Evolutionary conservation across 208 protist species (phyloP), one percentile per base, ranked within the genome.

Genomic region (Strigomonas culicis): DNA sequence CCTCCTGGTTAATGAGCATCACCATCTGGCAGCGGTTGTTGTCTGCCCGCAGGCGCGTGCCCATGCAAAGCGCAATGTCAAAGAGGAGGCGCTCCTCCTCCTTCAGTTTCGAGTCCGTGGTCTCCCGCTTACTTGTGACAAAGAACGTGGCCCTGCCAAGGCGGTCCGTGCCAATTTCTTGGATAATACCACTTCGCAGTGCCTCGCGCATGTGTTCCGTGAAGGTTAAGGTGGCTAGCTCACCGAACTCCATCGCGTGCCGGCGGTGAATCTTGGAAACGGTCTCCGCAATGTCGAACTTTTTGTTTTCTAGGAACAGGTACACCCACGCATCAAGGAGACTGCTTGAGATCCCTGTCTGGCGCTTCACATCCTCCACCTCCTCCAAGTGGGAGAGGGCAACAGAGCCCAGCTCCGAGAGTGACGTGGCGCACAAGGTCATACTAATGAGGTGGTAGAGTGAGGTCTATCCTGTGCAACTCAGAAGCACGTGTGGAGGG

Each of bases 1-100:
- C 74, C 22, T 88, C 75, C 31, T 93, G 83, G 62, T 93, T 90
- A 51, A 93, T 80, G 27, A 93, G 80, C 78, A 90, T 82, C 34
- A 72, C 63, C 31, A 93, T 59, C 62, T 85, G 77, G 61, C 80
- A 88, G 2, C 78, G 74, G 56, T 86, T 83, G 59, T 61, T 85
- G 28, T 84, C 74, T 2, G 58, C 46, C 2, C 83, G 83, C 41
- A 90, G 75, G 4, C 83, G 82, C 11, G 81, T 88, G 47, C 65
- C 83, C 61, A 88, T 88, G 72, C 76, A 86, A n/a, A 90, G 43
- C 46, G 84, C 82, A 78, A 90, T 84, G 66, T 93, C 86, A 59
- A 90, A 88, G 10, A 63, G 87, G 27, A 70, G 66, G 31, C 70
- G 66, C 11, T 71, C 79, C 67, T 87, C 79, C 13, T 79, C 80